phyloP scores from a whole-genome alignment of 805 yeast species.

The Debaryomyces hansenii region DNA sequence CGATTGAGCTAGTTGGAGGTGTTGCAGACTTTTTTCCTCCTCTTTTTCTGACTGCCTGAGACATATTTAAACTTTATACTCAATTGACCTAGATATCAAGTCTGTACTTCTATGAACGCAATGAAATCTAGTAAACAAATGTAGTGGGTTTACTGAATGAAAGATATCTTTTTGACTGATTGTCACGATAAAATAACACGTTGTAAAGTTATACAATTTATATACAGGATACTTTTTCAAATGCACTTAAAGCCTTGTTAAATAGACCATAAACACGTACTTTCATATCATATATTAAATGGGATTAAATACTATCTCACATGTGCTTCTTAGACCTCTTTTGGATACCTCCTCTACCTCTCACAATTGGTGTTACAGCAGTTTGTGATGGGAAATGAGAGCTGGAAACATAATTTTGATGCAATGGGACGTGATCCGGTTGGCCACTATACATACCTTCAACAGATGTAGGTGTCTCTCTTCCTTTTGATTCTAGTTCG shows the following conservation, averaged over 20 bases:
- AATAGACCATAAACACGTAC: neutral
- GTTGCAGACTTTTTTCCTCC: slow-evolving; percentile 20
- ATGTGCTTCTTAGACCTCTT: slow-evolving; percentile 40
- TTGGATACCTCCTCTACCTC: slow-evolving; percentile 47
- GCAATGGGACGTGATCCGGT: neutral
- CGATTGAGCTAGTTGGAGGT: slow-evolving; percentile 4
- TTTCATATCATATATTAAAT: too few relatives aligned
- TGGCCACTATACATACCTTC: neutral
- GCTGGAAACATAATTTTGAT: neutral
- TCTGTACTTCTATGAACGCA: too few relatives aligned
- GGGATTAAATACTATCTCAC: slow-evolving; percentile 14
- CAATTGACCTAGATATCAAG: neutral
- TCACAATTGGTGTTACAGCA: slow-evolving; percentile 26
- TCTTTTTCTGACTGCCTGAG: slow-evolving; percentile 28
- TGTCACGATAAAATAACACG: too few relatives aligned
- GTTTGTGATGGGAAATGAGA: neutral
- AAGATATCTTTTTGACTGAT: too few relatives aligned
- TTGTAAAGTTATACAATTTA: too few relatives aligned
- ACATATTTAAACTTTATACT: slow-evolving; percentile 15
- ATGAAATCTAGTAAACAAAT: neutral
- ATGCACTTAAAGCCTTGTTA: neutral
- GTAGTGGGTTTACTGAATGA: neutral
- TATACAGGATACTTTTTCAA: neutral
- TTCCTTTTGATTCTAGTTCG: neutral
- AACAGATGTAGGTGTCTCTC: neutral